phyloP scores from a whole-genome alignment of 2,329 filamentous ascomycete species.

The Xylaria sp. region DNA sequence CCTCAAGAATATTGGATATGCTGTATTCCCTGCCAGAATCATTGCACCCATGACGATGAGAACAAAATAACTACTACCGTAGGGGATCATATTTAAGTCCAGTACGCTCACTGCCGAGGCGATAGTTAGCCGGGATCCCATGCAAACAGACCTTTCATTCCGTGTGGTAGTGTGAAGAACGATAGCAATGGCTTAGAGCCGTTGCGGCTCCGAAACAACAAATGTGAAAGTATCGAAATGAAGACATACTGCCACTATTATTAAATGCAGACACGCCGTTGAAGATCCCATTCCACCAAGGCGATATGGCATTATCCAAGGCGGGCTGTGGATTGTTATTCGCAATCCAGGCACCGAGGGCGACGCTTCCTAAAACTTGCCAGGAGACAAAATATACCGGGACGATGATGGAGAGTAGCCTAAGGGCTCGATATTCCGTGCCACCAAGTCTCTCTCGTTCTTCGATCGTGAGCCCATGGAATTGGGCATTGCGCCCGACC shows the following conservation, averaged over 20 bases:
- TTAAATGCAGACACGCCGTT: conserved; percentile 76
- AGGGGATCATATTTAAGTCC: conserved; percentile 73
- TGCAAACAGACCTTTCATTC: neutral
- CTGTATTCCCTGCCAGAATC: conserved; percentile 73
- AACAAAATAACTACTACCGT: conserved; percentile 63
- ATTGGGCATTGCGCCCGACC: conserved; percentile 50
- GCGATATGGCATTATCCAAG: conserved; percentile 66
- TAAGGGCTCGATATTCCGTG: conserved; percentile 71
- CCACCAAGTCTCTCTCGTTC: conserved; percentile 65
- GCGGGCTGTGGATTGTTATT: conserved; percentile 61
- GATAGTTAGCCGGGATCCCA: conserved; percentile 13
- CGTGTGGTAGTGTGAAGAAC: neutral
- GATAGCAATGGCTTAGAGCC: neutral
- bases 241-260: conserved; percentile 66
- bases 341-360: conserved; percentile 68
- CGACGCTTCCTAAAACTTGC: conserved; percentile 58
- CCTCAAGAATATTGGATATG: conserved; percentile 71
- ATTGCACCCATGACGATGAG: conserved; percentile 65
- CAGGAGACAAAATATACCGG: conserved; percentile 66
- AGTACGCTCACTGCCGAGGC: conserved; percentile 63
- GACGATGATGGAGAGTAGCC: conserved; percentile 67
- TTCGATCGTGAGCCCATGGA: conserved; percentile 44
- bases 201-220: neutral
- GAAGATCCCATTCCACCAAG: conserved; percentile 76
- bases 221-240: neutral